phyloP scores from a whole-genome alignment of 2,329 filamentous ascomycete species.

The Simplicillium aogashimaense region DNA sequence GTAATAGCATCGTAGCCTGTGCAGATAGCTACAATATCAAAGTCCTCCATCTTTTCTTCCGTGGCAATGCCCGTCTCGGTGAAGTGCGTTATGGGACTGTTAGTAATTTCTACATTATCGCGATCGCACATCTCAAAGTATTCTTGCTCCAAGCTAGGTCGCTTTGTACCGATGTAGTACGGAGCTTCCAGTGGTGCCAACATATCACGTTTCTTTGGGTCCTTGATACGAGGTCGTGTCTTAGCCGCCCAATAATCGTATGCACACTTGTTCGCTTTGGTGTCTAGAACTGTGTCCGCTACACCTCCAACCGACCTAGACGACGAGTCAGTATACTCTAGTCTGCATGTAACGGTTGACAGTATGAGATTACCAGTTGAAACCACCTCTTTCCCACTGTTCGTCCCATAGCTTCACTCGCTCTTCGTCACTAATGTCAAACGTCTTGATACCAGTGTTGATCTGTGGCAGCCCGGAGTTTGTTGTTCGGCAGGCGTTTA shows the following conservation, averaged over 20 bases:
- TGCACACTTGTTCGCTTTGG: slow-evolving; percentile 29
- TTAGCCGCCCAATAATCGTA: slow-evolving; percentile 41
- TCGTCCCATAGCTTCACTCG: slow-evolving; percentile 29
- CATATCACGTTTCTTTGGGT: slow-evolving; percentile 31
- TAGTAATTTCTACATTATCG: slow-evolving; percentile 32
- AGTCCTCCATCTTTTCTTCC: slow-evolving; percentile 21
- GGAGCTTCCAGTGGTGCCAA: slow-evolving; percentile 29
- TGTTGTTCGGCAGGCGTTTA: not conserved
- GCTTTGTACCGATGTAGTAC: slow-evolving; percentile 30
- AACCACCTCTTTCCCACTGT: slow-evolving; percentile 32
- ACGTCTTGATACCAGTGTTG: not conserved
- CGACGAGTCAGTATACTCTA: not conserved
- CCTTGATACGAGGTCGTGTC: slow-evolving; percentile 29
- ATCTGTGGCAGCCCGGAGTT: not conserved
- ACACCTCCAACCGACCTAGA: not conserved
- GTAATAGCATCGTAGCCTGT: slow-evolving; percentile 24
- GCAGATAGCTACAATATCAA: slow-evolving; percentile 24
- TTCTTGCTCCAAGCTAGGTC: slow-evolving; percentile 32
- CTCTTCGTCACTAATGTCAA: slow-evolving; percentile 21
- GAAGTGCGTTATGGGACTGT: slow-evolving; percentile 29
- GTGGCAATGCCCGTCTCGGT: slow-evolving; percentile 27
- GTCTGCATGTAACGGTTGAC: not conserved
- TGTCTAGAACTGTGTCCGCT: slow-evolving; percentile 29
- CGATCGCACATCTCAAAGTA: slow-evolving; percentile 40
- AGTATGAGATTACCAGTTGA: slow-evolving; percentile 15